A percentile compares a stretch with the other conserved stretches of the same genome.
Evolutionary conservation across 495 filamentous ascomycete genomes (phyloP).

Genomic region (Diplogelasinospora grovesii): DNA sequence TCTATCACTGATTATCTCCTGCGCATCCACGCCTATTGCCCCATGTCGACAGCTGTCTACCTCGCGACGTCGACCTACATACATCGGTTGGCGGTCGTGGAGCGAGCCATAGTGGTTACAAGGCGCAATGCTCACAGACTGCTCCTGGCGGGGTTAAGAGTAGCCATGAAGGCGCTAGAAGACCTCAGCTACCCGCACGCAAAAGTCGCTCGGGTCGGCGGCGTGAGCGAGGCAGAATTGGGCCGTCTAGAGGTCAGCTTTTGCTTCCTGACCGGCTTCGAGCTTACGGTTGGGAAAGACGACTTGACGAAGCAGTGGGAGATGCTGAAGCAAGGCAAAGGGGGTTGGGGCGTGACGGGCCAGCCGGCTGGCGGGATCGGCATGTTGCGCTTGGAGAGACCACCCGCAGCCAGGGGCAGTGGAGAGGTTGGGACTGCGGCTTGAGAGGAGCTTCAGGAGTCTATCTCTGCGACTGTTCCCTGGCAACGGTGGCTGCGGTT

Average conservation of each 20-base stretch:
- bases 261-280: conserved; percentile 78
- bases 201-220: conserved; percentile 82
- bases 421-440: background rate
- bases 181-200: conserved; percentile 80
- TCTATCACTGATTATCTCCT: conserved; percentile 76
- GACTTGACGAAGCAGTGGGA: conserved; percentile 52
- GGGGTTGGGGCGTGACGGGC: conserved; percentile 19
- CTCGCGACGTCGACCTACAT: conserved; percentile 92
- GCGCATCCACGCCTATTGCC: conserved; percentile 83
- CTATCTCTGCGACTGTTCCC: background rate
- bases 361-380: background rate
- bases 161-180: conserved; percentile 89
- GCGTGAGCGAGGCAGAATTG: conserved; percentile 73
- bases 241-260: conserved; percentile 83
- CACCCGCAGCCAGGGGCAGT: no score
- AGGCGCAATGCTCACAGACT: conserved; percentile 81
- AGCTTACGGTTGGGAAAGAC: conserved; percentile 63
- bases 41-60: conserved; percentile 93
- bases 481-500: no score
- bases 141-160: conserved; percentile 72
- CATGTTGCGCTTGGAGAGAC: conserved; percentile 7
- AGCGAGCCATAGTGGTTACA: conserved; percentile 68
- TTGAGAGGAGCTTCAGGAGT: background rate
- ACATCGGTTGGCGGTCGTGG: conserved; percentile 65
- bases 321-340: conserved; percentile 32